Evolutionary conservation across 2,329 filamentous ascomycete genomes (phyloP).

Genomic region (Aspergillus puulaauensis): DNA sequence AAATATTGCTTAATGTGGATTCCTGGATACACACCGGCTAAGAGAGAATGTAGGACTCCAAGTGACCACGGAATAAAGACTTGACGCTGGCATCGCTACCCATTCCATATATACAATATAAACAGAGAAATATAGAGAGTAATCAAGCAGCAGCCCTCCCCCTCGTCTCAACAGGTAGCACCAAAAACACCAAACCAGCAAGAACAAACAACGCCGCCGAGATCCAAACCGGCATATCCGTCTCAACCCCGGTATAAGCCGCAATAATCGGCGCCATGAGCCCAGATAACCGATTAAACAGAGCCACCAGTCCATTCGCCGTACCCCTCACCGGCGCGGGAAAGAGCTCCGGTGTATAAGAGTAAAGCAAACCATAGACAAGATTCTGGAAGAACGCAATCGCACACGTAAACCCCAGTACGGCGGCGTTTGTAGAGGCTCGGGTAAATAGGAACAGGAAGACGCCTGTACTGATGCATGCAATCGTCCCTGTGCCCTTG

Average conservation of each 20-base stretch:
- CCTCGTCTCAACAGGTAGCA: constrained; percentile 42
- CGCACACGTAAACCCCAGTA: constrained; percentile 43
- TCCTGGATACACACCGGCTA: no score
- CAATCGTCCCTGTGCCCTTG: not conserved
- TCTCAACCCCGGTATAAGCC: constrained; percentile 37
- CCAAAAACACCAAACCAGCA: constrained; percentile 42
- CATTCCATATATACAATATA: no score
- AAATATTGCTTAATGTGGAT: no score
- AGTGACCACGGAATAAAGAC: no score
- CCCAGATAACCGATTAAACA: constrained; percentile 41
- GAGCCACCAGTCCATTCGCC: constrained; percentile 46
- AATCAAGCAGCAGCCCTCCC: no score
- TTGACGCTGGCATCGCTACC: no score
- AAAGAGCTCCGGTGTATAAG: constrained; percentile 57
- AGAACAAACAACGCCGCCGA: constrained; percentile 41
- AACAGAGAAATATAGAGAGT: no score
- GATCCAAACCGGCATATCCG: constrained; percentile 43
- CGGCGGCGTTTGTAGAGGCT: constrained; percentile 58
- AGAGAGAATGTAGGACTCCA: no score
- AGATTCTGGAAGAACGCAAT: constrained; percentile 34
- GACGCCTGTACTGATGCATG: constrained; percentile 32
- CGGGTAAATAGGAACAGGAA: constrained; percentile 62
- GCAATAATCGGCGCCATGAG: constrained; percentile 44
- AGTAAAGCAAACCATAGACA: constrained; percentile 55
- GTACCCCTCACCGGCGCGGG: constrained; percentile 53